Conservation (phyloP, 371 early-diverging fungal species). For the Circinella umbellata region DNA sequence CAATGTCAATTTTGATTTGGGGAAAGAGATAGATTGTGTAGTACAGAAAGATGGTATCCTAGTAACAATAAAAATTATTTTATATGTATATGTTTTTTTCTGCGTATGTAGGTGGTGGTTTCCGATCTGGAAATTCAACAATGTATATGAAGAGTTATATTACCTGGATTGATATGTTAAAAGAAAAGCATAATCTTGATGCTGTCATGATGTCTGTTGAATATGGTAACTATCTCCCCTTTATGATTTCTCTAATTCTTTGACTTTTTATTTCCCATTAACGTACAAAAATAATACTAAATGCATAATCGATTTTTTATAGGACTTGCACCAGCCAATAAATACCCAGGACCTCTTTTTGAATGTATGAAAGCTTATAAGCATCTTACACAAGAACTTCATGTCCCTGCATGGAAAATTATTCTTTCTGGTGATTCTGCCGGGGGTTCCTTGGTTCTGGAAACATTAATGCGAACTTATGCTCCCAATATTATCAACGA, state of each 20-base stretch:
- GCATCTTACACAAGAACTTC: conserved; percentile 42
- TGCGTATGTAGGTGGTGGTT: conserved; percentile 36
- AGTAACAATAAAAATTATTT: background rate
- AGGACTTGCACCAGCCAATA: conserved; percentile 45
- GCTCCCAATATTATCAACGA: conserved; percentile 28
- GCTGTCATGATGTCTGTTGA: conserved; percentile 58
- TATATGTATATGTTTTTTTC: background rate
- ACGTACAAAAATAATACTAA: too few relatives aligned
- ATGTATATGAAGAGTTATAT: conserved; percentile 50
- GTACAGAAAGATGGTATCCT: too few relatives aligned
- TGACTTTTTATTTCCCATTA: background rate
- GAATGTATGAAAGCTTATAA: conserved; percentile 53
- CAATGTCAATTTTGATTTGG: background rate
- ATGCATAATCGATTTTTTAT: background rate
- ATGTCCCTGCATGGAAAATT: conserved; percentile 37
- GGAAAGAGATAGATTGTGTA: background rate
- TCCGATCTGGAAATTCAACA: conserved; percentile 37
- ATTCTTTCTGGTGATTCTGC: conserved; percentile 45
- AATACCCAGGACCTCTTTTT: conserved; percentile 51
- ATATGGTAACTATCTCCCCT: conserved; percentile 37
- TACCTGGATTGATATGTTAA: conserved; percentile 53
- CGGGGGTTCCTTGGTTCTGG: conserved; percentile 37
- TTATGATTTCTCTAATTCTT: background rate
- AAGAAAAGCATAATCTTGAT: conserved; percentile 52
- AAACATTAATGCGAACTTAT: conserved; percentile 36